Percentiles rank a stretch among this genome's conserved stretches.
phyloP scores from a whole-genome alignment of 306 rosid genomes.

The Corylus heterophylla region DNA sequence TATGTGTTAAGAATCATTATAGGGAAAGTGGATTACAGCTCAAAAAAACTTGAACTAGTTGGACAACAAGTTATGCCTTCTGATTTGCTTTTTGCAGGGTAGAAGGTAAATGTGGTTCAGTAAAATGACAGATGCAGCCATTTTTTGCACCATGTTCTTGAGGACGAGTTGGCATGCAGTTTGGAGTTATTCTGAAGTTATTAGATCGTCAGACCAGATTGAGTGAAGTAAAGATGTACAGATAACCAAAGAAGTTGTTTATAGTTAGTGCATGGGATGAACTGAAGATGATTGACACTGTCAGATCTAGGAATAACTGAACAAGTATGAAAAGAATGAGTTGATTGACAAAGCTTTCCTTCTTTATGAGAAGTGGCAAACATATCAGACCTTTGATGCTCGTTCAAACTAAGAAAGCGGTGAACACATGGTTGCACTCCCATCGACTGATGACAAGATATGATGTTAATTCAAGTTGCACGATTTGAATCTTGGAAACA shows the following conservation, averaged over 20 bases:
- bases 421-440: not conserved
- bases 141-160: not conserved
- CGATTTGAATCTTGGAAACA: conserved; percentile 13
- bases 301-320: not conserved
- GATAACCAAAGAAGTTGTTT: not conserved
- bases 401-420: not conserved
- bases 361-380: not conserved
- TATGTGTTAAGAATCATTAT: conserved; percentile 18
- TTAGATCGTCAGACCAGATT: not conserved
- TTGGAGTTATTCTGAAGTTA: not conserved
- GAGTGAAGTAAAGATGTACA: not conserved
- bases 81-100: not conserved
- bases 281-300: not conserved
- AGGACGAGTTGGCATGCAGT: not conserved
- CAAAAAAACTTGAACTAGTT: not conserved
- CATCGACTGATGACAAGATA: not conserved
- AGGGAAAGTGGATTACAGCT: not conserved
- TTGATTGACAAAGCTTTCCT: not conserved
- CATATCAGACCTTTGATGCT: not conserved
- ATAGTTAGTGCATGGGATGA: not conserved
- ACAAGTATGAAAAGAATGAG: not conserved
- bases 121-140: not conserved
- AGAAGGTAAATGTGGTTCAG: not conserved
- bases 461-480: not conserved
- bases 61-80: not conserved